Percentiles rank a stretch among this genome's conserved stretches.
Evolutionary conservation across 352 stramenopile genomes (phyloP).

Genomic region (Phytophthora melonis): DNA sequence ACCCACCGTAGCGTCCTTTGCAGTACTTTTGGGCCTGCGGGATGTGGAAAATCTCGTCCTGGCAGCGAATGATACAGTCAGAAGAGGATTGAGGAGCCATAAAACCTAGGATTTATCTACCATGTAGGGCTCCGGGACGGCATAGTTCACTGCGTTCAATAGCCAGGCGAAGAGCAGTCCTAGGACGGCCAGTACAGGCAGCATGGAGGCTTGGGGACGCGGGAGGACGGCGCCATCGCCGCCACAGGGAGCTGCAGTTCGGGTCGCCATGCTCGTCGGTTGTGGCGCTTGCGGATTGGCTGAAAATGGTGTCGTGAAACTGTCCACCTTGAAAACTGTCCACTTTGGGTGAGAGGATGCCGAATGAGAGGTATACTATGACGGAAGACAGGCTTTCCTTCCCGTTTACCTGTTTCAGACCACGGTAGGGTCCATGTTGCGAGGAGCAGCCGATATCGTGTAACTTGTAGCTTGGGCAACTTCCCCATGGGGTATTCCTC

Average conservation of each 20-base stretch:
- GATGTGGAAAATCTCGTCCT: conserved; percentile 91
- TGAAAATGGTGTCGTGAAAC: conserved; percentile 2
- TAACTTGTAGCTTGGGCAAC: too few species aligned
- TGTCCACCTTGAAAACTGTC: conserved; percentile 2
- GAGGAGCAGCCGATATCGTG: too few species aligned
- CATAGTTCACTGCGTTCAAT: conserved; percentile 47
- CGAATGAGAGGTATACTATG: background rate
- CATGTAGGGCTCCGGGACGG: conserved; percentile 70
- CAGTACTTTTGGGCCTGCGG: conserved; percentile 88
- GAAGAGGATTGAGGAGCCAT: background rate
- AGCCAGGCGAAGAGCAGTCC: conserved; percentile 37
- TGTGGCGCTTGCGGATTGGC: background rate
- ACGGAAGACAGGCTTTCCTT: background rate
- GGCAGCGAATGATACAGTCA: background rate
- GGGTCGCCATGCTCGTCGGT: background rate
- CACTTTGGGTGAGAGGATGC: background rate
- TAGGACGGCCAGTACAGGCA: conserved; percentile 29
- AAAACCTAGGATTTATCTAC: conserved; percentile 31
- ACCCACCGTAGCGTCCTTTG: conserved; percentile 66
- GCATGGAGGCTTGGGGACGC: background rate
- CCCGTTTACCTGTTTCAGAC: too few species aligned
- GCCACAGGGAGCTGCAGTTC: background rate
- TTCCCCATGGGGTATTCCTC: too few species aligned
- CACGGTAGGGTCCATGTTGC: background rate
- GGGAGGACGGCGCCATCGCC: background rate